A percentile compares a stretch with the other conserved stretches of the same genome.
Evolutionary conservation across 495 filamentous ascomycete species (phyloP).

Genomic region (Chaetomium tenue): DNA sequence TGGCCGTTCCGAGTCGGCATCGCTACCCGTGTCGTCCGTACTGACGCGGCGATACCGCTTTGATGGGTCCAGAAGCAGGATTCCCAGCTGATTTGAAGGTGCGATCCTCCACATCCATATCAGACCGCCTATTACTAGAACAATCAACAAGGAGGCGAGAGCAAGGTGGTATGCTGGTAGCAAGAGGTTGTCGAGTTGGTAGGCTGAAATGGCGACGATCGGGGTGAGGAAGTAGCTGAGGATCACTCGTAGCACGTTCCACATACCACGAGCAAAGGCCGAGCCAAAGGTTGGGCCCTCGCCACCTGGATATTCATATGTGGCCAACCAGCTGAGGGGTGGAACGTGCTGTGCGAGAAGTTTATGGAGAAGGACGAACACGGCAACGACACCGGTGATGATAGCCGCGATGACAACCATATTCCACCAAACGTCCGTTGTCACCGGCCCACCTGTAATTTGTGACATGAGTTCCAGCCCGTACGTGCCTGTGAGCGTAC

Average conservation of each 20-base stretch:
- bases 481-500: slow-evolving; percentile 2
- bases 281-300: not conserved
- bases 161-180: slow-evolving; percentile 1
- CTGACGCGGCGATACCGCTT: not conserved
- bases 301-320: not conserved
- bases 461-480: slow-evolving; percentile 5
- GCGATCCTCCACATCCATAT: not conserved
- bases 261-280: not conserved
- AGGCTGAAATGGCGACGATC: slow-evolving; percentile 2
- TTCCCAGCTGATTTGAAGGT: not conserved
- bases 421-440: not conserved
- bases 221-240: slow-evolving; percentile 1
- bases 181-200: not conserved
- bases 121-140: not conserved
- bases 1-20: not conserved
- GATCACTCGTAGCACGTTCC: not conserved
- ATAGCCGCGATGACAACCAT: not conserved
- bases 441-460: not conserved
- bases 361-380: not conserved
- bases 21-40: not conserved
- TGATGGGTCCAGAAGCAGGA: not conserved
- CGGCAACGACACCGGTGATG: not conserved
- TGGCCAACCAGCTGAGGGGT: not conserved
- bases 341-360: not conserved
- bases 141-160: not conserved